Base-by-base conservation (phyloP, 2,329 filamentous ascomycete genomes). In the Botryotinia globosa region DNA sequence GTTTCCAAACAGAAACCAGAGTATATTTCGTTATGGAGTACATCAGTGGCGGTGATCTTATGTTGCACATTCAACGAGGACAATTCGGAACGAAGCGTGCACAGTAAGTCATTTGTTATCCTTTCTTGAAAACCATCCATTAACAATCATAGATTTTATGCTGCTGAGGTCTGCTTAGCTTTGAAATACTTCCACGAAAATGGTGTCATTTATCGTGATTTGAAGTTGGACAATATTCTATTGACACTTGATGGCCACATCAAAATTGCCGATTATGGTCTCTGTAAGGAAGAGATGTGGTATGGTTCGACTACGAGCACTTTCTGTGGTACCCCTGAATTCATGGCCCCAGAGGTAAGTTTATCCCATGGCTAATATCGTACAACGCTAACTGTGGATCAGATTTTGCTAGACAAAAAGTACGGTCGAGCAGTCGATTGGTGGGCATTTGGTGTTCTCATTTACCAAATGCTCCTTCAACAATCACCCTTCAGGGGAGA, bases 11-110 rank as follows among this genome's bases (percentile, higher is more conserved):
- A 0, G 96, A 99, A 82, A 99, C 96, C 10, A 88, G 96, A 78
- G 94, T 99, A 34, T 99, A 99, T 85, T 99, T 99, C 81, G 96
- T 99, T 76, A 98, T 98, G 95, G 96, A 99, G 84, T 99, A 99
- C 82, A 94, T 99, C 76, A 97, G 94, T 81, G 96, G 96, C 85
- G 96, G 96, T 85, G 96, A 99, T 87, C 84, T 99, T 81, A 99
- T 99, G 96, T 86, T 98, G 83, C 96, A 99, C 84, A 99, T 99
- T 81, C 96, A 99, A 82, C 90, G 96, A 74, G 95, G 95, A 29
- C 93, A 97, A 80, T 99, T 99, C 80, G 95, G 95, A 72, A 92
- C 94, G 10, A 98, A 97, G 84, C 90, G 96, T 77, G 95, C 96
- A 76, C 96, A 99, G 92, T 94, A 90, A 84, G 92, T 88, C 18